A percentile compares a stretch with the other conserved stretches of the same genome.
Conservation (phyloP, 169 alveolate genomes). For the Besnoitia besnoiti region DNA sequence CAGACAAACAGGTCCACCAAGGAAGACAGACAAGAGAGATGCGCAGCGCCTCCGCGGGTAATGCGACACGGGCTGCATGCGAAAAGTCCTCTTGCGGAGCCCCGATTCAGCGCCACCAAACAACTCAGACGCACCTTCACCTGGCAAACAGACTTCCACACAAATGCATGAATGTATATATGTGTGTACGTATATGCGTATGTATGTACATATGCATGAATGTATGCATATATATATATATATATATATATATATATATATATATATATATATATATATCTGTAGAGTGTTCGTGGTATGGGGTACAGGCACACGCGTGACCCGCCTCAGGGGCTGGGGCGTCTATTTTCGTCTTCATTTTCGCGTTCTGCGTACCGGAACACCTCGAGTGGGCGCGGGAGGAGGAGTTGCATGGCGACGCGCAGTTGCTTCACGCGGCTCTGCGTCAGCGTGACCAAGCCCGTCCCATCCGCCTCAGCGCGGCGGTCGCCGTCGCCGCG, state of each 20-base stretch:
- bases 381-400: slow-evolving; percentile 6
- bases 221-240: not conserved
- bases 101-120: no score
- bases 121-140: no score
- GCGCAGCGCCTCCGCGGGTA: no score
- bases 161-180: not conserved
- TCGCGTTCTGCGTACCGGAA: not conserved
- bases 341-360: no score
- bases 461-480: not conserved
- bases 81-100: no score
- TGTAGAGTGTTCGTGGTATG: no score
- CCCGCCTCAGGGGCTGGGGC: no score
- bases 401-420: not conserved
- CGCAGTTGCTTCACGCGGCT: not conserved
- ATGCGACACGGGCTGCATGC: no score
- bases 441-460: not conserved
- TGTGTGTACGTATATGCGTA: not conserved
- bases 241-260: not conserved
- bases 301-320: no score
- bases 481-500: not conserved
- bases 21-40: not conserved
- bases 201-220: not conserved
- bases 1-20: not conserved
- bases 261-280: not conserved
- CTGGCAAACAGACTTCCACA: no score